Base-by-base conservation (phyloP, 2,329 filamentous ascomycete species). In the Pseudocercospora eumusae region DNA sequence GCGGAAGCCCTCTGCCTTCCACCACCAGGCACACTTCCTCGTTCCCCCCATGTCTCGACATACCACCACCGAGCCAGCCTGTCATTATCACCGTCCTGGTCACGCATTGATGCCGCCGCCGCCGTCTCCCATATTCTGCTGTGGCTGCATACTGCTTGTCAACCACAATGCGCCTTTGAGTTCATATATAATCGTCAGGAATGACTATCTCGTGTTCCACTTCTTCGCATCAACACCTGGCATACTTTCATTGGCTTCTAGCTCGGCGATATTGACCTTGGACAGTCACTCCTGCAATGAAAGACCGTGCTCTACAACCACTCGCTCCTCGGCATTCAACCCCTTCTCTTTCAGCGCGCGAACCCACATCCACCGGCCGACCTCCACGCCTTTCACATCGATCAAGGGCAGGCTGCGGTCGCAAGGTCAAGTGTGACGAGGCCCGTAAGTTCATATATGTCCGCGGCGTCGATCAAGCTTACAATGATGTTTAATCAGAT, bases 371-470 rank as follows among this genome's bases (percentile, higher is more conserved):
- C 20, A 53, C 65, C 11, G 59, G 66, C 40, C 66, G 71, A 11
- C 58, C 69, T 9, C 71, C 81, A 23, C 78, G 82, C 56, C 75
- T 84, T 13, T 82, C 82, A 44, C 82, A 83, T 59, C 78, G 82
- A 59, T 84, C 82, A 53, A 75, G 82, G 63, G 83, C 81, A 33
- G 82, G 82, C 60, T 84, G 82, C 68, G 73, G 69, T 21, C 64
- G 75, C 28, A 76, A 76, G 68, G 74, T 74, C 82, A 59, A 77
- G 77, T 67, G 65, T 59, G 61, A 63, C 45, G 61, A 63, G 49
- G 42, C 27, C 23, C 61, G 61, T 63, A 57, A 57, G 61, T 63
- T 45, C 45, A 23, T 15, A 13, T 13, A 27, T 13, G 1, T 18
- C 45, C 45, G 45, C 21, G 45, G 45, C 28, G 2, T 13, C 13